A percentile compares a stretch with the other conserved stretches of the same genome.
Evolutionary conservation across 257 asterid genomes (phyloP).

Genomic region (Linaria vulgaris): DNA sequence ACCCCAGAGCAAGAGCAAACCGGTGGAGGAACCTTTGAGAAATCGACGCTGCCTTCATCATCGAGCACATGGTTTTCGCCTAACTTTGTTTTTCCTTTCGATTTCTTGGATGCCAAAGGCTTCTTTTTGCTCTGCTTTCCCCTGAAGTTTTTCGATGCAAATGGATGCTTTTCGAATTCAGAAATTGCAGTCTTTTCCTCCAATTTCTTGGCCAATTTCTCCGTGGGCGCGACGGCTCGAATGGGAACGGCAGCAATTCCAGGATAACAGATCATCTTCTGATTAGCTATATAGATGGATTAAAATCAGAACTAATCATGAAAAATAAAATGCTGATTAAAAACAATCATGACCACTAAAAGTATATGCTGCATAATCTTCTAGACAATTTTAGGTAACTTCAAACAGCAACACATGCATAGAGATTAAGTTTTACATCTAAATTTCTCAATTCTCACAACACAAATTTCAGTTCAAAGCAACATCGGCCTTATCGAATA

Average conservation of each 20-base stretch:
- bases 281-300: conserved; percentile 15
- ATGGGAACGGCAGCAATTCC: conserved; percentile 41
- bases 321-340: too few relatives aligned
- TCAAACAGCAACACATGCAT: background rate
- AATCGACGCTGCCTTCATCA: conserved; percentile 29
- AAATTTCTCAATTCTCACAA: background rate
- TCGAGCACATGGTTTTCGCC: conserved; percentile 19
- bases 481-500: background rate
- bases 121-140: conserved; percentile 15
- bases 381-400: too few relatives aligned
- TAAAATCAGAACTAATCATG: conserved; percentile 10
- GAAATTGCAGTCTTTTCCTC: conserved; percentile 3
- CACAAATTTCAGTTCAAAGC: background rate
- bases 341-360: too few relatives aligned
- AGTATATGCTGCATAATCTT: too few relatives aligned
- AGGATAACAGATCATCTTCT: conserved; percentile 25
- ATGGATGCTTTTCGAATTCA: conserved; percentile 18
- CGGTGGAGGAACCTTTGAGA: conserved; percentile 31
- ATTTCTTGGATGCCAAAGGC: conserved; percentile 26
- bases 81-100: conserved; percentile 10
- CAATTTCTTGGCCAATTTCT: conserved; percentile 14
- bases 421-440: too few relatives aligned
- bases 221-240: conserved; percentile 32
- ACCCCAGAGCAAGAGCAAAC: conserved; percentile 33
- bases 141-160: conserved; percentile 10